Evolutionary conservation across 2,329 filamentous ascomycete species (phyloP).

Genomic region (Didymella glomerata): DNA sequence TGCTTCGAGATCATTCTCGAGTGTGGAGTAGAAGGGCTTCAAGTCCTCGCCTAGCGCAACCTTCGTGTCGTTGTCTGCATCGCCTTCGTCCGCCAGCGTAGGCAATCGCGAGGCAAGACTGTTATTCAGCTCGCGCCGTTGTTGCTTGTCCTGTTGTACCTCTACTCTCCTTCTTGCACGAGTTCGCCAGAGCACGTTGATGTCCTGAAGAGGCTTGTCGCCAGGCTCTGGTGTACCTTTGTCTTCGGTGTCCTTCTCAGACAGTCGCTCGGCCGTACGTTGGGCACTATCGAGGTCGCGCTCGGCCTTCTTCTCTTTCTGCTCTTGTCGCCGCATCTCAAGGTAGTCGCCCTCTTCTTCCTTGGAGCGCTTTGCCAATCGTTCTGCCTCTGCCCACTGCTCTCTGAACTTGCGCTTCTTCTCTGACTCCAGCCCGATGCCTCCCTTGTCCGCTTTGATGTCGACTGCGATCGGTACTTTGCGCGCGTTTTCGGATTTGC

Average conservation of each 20-base stretch:
- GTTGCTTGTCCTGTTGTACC: constrained; percentile 67
- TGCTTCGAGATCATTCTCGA: constrained; percentile 75
- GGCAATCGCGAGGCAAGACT: constrained; percentile 62
- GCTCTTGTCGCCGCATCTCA: constrained; percentile 44
- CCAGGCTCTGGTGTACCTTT: constrained; percentile 33
- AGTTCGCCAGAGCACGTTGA: constrained; percentile 82
- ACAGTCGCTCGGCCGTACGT: constrained; percentile 80
- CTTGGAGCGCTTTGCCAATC: constrained; percentile 54
- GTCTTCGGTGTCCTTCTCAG: constrained; percentile 50
- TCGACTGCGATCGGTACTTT: constrained; percentile 79
- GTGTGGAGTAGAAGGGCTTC: constrained; percentile 58
- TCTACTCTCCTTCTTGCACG: constrained; percentile 75
- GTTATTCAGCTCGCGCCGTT: constrained; percentile 41
- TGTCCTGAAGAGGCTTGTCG: constrained; percentile 67
- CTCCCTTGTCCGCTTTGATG: constrained; percentile 80
- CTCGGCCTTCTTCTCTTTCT: constrained; percentile 61
- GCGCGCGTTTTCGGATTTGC: constrained; percentile 63
- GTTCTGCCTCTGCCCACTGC: constrained; percentile 46
- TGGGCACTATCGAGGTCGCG: constrained; percentile 78
- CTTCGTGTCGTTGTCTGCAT: constrained; percentile 77
- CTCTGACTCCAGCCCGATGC: constrained; percentile 84
- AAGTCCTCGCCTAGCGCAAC: constrained; percentile 69
- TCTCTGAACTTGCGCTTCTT: constrained; percentile 74
- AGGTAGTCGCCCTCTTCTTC: constrained; percentile 54
- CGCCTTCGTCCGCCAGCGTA: constrained; percentile 67